Evolutionary conservation across 441 rosid species (phyloP), one percentile per base, ranked within the genome.

Genomic region (Codiaeum variegatum): DNA sequence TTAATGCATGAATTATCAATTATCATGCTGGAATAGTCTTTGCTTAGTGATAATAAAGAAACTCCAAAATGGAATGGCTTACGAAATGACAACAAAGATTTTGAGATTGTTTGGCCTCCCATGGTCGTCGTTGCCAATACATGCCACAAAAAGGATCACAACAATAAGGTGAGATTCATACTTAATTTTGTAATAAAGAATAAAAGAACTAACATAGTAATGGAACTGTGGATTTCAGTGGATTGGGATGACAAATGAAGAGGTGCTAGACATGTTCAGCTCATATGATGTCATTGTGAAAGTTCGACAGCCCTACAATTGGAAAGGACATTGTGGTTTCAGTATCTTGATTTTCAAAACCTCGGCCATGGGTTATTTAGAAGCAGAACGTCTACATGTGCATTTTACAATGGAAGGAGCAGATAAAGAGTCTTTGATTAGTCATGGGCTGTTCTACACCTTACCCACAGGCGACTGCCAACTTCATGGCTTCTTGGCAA

Each of bases 331-430:
- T 26, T 60, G 77, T 19, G 85, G 85, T 47, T 75, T 61, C 74
- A 82, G 85, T 46, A 51, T 82, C 32, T 60, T 82, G 49, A 72
- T 79, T 31, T 82, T 82, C 44, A 78, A 82, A 83, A 59, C 69
- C 80, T 75, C 81, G 7, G 62, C 75, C 3, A 75, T 59, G 36
- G 85, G 85, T 36, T 82, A 55, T 70, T 68, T 77, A 1, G 83
- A 79, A 70, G 85, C 85, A 38, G 85, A 69, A 2, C 75, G 77
- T 31, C 76, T 82, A 23, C 76, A 79, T 36, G 72, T 54, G 66
- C 79, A 75, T 76, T 77, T 82, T 67, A 19, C 5, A 15, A 79
- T 70, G 26, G 76, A 82, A 70, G 83, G 85, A 66, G 75, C 66
- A 3, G 85, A 70, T 60, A 77, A 79, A 67, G 51, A 60, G 62